Evolutionary conservation across 1,284 basidiomycete genomes (phyloP).

Genomic region (Malassezia brasiliensis): DNA sequence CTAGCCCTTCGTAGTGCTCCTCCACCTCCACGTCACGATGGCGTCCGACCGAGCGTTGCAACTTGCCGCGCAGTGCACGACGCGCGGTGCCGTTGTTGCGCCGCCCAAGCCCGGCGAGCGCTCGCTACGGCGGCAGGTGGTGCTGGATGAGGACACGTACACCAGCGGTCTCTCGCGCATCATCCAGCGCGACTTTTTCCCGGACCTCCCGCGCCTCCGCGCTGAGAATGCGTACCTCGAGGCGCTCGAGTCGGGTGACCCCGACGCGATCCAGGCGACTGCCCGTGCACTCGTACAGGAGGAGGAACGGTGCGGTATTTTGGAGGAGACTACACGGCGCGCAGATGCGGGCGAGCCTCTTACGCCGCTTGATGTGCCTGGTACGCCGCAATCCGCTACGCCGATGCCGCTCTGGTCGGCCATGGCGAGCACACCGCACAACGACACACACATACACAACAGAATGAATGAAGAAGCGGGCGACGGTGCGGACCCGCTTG

Average conservation of each 20-base stretch:
- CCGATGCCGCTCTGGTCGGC: neutral
- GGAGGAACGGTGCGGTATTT: constrained; percentile 20
- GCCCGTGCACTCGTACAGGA: constrained; percentile 21
- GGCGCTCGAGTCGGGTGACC: constrained; percentile 30
- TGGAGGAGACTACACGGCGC: constrained; percentile 10
- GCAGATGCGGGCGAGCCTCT: neutral
- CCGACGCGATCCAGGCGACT: constrained; percentile 16
- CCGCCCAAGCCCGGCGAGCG: constrained; percentile 21
- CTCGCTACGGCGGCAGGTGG: constrained; percentile 30
- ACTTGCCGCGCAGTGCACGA: neutral
- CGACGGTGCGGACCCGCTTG: neutral
- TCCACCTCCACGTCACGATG: constrained; percentile 1
- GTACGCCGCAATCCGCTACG: constrained; percentile 1
- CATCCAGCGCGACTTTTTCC: constrained; percentile 95
- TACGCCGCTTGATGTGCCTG: constrained; percentile 6
- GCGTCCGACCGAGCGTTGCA: constrained; percentile 3
- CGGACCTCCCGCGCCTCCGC: constrained; percentile 48
- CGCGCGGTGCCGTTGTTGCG: neutral
- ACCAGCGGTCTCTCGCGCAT: constrained; percentile 81
- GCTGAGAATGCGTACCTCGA: constrained; percentile 41
- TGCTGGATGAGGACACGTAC: constrained; percentile 72
- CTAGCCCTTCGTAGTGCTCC: neutral
- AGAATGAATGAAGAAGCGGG: neutral
- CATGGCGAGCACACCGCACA: neutral
- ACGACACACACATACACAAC: neutral